phyloP scores from a whole-genome alignment of 768 basidiomycete genomes.

The Tricholoma matsutake region DNA sequence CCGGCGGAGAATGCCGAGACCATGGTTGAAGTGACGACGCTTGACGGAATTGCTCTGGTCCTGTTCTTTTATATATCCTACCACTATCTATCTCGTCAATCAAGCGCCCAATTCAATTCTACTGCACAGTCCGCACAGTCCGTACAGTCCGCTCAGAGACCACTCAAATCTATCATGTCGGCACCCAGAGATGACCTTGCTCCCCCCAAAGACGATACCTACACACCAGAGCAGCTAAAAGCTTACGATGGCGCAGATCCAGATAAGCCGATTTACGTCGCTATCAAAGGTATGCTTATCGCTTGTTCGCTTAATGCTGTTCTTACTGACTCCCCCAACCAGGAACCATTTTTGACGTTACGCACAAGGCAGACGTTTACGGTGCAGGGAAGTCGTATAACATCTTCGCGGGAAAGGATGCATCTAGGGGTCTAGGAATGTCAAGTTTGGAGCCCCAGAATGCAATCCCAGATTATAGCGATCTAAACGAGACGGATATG shows the following conservation, averaged over 20 bases:
- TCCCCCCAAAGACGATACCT: constrained; percentile 77
- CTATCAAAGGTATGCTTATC: constrained; percentile 73
- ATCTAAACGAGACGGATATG: constrained; percentile 63
- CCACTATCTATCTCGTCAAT: background rate
- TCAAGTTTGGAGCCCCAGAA: constrained; percentile 84
- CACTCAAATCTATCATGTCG: constrained; percentile 63
- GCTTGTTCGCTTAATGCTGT: background rate
- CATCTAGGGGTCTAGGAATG: constrained; percentile 83
- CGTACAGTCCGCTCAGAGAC: background rate
- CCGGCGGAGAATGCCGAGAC: background rate
- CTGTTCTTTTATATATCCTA: background rate
- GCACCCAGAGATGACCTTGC: constrained; percentile 54
- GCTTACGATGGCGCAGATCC: constrained; percentile 57
- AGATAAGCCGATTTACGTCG: constrained; percentile 63
- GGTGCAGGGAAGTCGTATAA: constrained; percentile 77
- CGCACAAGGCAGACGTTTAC: constrained; percentile 83
- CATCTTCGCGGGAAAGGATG: constrained; percentile 94
- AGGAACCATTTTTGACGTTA: constrained; percentile 92
- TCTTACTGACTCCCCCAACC: background rate
- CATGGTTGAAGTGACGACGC: background rate
- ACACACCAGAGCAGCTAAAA: constrained; percentile 64
- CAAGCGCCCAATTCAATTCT: background rate
- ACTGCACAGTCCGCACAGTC: background rate
- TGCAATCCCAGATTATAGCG: constrained; percentile 79
- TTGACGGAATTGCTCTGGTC: background rate